phyloP scores from a whole-genome alignment of 2,329 filamentous ascomycete genomes.

The Aspergillus texensis region DNA sequence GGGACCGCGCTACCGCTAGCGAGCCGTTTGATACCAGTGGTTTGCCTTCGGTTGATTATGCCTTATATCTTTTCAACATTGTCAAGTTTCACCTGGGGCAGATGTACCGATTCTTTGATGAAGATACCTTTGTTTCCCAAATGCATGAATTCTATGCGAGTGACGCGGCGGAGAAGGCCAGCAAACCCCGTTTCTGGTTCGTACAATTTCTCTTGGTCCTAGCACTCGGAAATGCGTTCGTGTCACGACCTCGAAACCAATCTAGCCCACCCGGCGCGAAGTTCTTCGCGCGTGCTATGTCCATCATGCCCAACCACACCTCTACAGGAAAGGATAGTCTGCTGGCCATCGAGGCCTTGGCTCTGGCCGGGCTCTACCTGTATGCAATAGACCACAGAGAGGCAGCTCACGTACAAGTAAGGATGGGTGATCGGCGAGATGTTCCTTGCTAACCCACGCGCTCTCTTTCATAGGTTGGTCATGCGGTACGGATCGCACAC shows the following conservation, averaged over 20 bases:
- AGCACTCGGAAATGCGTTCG: not conserved
- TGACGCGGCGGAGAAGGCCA: not conserved
- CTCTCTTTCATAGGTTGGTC: not conserved
- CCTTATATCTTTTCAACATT: constrained; percentile 21
- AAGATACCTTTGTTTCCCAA: constrained; percentile 11
- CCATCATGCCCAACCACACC: not conserved
- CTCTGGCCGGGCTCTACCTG: not conserved
- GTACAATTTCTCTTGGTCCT: not conserved
- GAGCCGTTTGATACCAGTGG: not conserved
- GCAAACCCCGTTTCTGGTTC: not conserved
- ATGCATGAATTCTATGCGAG: not conserved
- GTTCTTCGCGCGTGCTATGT: not conserved
- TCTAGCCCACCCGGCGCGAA: not conserved
- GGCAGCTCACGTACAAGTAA: not conserved
- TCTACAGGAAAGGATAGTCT: not conserved
- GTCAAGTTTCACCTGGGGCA: constrained; percentile 24
- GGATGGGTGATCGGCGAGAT: not conserved
- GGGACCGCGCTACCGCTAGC: not conserved
- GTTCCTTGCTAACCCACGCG: not conserved
- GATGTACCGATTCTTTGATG: constrained; percentile 21
- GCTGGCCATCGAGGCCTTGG: not conserved
- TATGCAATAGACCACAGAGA: not conserved
- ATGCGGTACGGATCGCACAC: not conserved
- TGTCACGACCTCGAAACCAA: not conserved
- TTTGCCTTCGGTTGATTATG: constrained; percentile 15